Percentiles rank a stretch among this genome's conserved stretches.
Evolutionary conservation across 169 alveolate genomes (phyloP).

Genomic region (Babesia ovata): DNA sequence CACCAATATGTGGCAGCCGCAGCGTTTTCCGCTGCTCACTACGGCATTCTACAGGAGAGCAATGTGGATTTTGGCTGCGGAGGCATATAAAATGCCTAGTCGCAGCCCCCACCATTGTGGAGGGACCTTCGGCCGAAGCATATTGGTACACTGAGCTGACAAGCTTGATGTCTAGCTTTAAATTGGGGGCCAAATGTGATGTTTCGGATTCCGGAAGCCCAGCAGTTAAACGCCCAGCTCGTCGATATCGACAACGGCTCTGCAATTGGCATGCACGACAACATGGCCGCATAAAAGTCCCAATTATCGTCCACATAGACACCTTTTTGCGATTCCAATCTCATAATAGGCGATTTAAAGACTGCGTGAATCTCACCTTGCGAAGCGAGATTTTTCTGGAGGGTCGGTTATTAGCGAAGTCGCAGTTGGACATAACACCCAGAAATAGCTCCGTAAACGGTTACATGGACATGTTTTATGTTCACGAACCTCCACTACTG

Average conservation of each 20-base stretch:
- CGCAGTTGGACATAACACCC: constrained; percentile 8
- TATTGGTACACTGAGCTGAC: constrained; percentile 3
- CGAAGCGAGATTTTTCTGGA: constrained; percentile 6
- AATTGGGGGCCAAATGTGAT: background rate
- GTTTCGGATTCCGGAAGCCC: background rate
- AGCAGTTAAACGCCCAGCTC: background rate
- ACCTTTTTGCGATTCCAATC: constrained; percentile 13
- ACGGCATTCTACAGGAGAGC: background rate
- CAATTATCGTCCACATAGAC: constrained; percentile 13
- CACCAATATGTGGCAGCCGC: background rate
- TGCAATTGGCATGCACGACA: background rate
- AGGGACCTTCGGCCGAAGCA: background rate
- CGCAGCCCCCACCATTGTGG: background rate
- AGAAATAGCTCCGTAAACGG: background rate
- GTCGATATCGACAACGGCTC: background rate
- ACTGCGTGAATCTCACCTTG: background rate
- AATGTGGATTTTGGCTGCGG: background rate
- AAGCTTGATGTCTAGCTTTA: background rate
- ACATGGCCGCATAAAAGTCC: background rate
- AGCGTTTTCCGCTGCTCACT: background rate
- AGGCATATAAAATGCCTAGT: background rate
- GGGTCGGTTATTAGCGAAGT: constrained; percentile 3
- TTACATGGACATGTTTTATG: constrained; percentile 12
- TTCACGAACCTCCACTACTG: background rate
- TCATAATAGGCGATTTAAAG: background rate